These are phyloP conservation scores for Clitocybe nebularis DNA, from an alignment of 1,284 basidiomycete genomes.

Conservation along the genomic window DNA sequence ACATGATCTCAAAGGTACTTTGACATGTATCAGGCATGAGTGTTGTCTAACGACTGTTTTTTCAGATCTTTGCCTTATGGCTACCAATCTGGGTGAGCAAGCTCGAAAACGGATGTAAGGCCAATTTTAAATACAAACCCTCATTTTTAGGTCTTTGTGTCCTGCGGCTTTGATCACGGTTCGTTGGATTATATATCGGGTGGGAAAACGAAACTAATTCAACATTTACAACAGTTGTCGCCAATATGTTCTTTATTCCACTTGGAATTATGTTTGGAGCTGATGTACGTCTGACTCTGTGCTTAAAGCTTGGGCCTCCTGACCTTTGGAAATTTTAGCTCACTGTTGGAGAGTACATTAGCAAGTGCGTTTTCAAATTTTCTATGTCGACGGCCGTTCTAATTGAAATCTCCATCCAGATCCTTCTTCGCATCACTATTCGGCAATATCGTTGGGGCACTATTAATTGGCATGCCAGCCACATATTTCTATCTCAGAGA, in stretches of 20 bases:
- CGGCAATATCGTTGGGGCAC: constrained; percentile 66
- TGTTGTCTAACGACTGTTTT: constrained; percentile 20
- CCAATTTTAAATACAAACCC: not conserved
- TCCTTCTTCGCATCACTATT: constrained; percentile 60
- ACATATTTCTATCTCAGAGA: constrained; percentile 54
- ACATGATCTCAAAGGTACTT: constrained; percentile 66
- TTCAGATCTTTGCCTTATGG: constrained; percentile 62
- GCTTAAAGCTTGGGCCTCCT: too few relatives aligned
- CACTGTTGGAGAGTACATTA: constrained; percentile 53
- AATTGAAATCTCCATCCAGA: constrained; percentile 24
- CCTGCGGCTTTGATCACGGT: constrained; percentile 73
- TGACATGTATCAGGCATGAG: not conserved
- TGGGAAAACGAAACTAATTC: constrained; percentile 4
- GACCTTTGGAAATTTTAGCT: too few relatives aligned
- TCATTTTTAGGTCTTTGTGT: constrained; percentile 55
- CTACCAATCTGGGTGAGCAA: constrained; percentile 68
- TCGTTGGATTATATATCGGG: too few relatives aligned
- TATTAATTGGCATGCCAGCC: constrained; percentile 56
- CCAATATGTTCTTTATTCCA: constrained; percentile 74
- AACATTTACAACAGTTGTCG: constrained; percentile 33
- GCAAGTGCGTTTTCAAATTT: constrained; percentile 40
- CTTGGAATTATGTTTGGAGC: constrained; percentile 70
- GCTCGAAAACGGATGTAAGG: not conserved
- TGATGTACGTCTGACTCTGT: constrained; percentile 52
- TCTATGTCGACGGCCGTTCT: not conserved